A percentile compares a stretch with the other conserved stretches of the same genome.
These are phyloP conservation scores for Plectosphaerella plurivora DNA, from an alignment of 2,329 filamentous ascomycete species.

Conservation along the genomic window DNA sequence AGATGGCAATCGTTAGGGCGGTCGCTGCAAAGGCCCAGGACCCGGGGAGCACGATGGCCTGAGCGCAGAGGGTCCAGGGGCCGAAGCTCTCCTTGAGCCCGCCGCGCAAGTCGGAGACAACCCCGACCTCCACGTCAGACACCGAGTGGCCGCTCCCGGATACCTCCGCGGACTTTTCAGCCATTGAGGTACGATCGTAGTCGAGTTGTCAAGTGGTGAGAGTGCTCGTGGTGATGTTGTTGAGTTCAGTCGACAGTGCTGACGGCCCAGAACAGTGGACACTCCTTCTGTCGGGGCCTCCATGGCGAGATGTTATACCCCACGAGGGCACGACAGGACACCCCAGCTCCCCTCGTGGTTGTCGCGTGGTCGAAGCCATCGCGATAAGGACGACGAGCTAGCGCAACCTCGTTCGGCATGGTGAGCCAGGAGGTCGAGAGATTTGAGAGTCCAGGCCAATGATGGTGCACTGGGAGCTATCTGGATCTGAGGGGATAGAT, in stretches of 20 bases:
- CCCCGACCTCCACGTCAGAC: neutral
- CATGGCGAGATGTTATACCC: neutral
- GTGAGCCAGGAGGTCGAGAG: too few species aligned
- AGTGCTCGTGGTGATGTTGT: neutral
- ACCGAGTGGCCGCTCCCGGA: neutral
- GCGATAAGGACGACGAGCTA: too few species aligned
- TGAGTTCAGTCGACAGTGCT: neutral
- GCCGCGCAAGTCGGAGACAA: neutral
- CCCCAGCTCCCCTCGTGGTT: neutral
- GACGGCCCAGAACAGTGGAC: neutral
- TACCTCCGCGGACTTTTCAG: neutral
- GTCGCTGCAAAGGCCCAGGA: neutral
- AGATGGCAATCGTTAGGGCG: neutral
- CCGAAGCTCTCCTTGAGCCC: neutral
- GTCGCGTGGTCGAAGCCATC: neutral
- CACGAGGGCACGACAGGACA: neutral
- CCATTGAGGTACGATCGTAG: neutral
- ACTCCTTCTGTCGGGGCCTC: neutral
- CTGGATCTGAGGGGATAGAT: too few species aligned
- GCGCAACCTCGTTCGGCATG: too few species aligned
- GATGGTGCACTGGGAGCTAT: too few species aligned
- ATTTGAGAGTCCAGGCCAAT: too few species aligned
- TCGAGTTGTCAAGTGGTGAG: neutral
- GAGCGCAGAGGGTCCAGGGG: neutral
- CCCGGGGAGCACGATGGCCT: neutral